Evolutionary conservation across 148 eudicot genomes (phyloP), one percentile per base, ranked within the genome.

Genomic region (Rhododendron henanense): DNA sequence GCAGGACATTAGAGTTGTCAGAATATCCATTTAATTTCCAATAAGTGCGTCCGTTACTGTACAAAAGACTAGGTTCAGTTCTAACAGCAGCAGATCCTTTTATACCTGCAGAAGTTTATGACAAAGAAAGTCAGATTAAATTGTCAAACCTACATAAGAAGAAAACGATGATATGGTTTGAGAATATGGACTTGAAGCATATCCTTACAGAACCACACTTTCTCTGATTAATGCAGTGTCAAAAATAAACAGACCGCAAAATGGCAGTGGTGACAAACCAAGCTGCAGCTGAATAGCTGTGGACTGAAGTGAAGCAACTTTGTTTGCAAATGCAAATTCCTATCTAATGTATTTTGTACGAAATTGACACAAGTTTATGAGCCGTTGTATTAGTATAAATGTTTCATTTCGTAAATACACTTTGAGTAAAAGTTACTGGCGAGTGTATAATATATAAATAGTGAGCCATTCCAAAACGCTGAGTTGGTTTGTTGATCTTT

Each of bases 21-120:
- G 71, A 84, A 84, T 81, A 86, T 78, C 93, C 84, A 55, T 89
- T 91, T 67, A 96, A 87, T 90, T 87, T 94, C 97, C 97, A 96
- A 85, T 84, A 93, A 25, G 83, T 91, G 85, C 57, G 86, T 67
- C 99, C 98, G 35, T 88, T 75, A 48, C 41, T 83, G 82, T 85
- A 92, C 84, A 87, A 69, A 88, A 91, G 71, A 37, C 90, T 79
- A 39, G 97, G 92, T 71, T 92, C 91, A 51, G 91, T 92, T 86
- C 99, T 92, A 28, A 93, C 85, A 79, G 95, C 94, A 88, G 92
- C 91, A 31, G 90, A 89, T 71, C 88, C 86, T 77, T 65, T 89
- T 55, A 90, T 87, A 83, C 85, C 98, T 95, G 77, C 59, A 86
- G 81, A 55, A 82, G 84, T 45, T 83, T 19, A 8, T 35, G 33